Conservation (phyloP, 148 eudicot species). For the Drosera capensis region DNA sequence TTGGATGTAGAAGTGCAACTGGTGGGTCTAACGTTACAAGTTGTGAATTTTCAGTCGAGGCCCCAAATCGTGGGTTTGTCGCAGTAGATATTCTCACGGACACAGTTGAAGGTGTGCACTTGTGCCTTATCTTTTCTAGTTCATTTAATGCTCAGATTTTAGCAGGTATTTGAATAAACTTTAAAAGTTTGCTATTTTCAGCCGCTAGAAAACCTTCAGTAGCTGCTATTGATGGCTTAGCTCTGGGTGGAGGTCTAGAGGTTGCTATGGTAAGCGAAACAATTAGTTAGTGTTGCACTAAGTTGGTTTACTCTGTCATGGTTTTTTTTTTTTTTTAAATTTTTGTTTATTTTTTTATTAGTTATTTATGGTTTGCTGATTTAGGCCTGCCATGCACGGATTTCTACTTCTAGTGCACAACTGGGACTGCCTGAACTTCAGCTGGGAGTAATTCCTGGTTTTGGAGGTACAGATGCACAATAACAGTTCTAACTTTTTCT, state of each 20-base stretch:
- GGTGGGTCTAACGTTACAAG: neutral
- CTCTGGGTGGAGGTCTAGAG: conserved; percentile 93
- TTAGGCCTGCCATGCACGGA: conserved; percentile 91
- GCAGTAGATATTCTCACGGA: conserved; percentile 78
- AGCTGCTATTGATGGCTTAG: conserved; percentile 92
- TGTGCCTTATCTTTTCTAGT: conserved; percentile 2
- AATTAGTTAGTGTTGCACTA: neutral
- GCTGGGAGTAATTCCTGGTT: conserved; percentile 88
- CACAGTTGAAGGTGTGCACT: conserved; percentile 52
- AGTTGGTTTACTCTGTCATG: no score
- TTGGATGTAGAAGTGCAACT: neutral
- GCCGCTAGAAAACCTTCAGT: conserved; percentile 88
- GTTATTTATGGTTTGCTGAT: neutral
- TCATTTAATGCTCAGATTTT: neutral
- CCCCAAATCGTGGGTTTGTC: conserved; percentile 62
- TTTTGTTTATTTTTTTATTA: no score
- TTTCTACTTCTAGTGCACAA: conserved; percentile 77
- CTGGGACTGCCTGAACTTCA: conserved; percentile 96
- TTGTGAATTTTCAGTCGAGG: conserved; percentile 38
- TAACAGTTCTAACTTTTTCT: no score
- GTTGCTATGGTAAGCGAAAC: conserved; percentile 76
- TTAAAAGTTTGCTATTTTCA: conserved; percentile 12
- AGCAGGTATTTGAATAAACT: neutral
- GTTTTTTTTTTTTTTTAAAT: no score
- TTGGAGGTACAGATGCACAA: conserved; percentile 99